Base-by-base conservation (phyloP, 345 rosid species). In the Pelargonium nanum region DNA sequence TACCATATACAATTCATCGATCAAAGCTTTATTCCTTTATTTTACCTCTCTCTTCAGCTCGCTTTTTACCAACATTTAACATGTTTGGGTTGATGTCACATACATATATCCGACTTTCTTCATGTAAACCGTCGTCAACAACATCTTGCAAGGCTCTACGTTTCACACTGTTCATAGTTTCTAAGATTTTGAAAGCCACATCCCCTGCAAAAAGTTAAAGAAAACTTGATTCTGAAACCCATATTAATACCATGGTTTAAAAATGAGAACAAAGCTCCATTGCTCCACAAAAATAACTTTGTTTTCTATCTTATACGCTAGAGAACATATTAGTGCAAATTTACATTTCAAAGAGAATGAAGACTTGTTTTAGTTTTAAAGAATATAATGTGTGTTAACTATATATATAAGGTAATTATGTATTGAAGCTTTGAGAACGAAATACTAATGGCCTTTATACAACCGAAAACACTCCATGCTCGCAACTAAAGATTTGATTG, bases 11-110 rank as follows among this genome's bases (percentile, higher is more conserved):
- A 3, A 40, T 6, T 6, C 1, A 40, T 40, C 16, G 2, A 40
- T 40, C 5, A 9, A 0, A 40, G 21, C n/a, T n/a, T 52, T 52
- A 52, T 65, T 0, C 16, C 24, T 24, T 65, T 19, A 65, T 48
- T 53, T 68, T 56, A 92, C 99, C 99, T 81, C 83, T 87, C 66
- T 83, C 91, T 63, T 79, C 53, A 58, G 94, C 91, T n/a, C 91
- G 79, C 59, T 81, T 82, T 76, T 74, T 84, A 57, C 99, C 96
- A 75, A 93, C 85, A 59, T 74, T 79, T 68, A 93, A 71, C 99
- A 93, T 93, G 77, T 89, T 83, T 26, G 88, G 87, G 65, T 93
- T 93, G 72, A 89, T 85, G 73, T 93, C 99, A 71, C 99, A 93
- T 6, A 93, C 80, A 62, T 81, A 81, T 71, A 93, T 87, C 72